A percentile compares a stretch with the other conserved stretches of the same genome.
These are phyloP conservation scores for Batrachochytrium dendrobatidis DNA, from an alignment of 371 early-diverging fungal species.

Conservation along the genomic window DNA sequence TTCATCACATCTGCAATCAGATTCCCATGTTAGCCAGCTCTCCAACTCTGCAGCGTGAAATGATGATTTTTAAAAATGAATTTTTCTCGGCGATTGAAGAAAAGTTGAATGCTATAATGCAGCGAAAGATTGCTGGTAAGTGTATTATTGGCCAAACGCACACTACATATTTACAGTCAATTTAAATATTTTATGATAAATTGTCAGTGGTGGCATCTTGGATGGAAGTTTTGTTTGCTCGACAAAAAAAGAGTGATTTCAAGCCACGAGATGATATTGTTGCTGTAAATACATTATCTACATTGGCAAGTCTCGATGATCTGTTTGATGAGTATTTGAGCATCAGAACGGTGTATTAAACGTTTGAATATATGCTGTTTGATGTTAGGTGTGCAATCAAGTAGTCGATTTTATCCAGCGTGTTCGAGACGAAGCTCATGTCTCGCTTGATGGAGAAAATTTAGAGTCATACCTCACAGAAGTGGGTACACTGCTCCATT, in stretches of 20 bases:
- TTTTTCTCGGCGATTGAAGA: constrained; percentile 73
- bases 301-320: constrained; percentile 37
- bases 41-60: constrained; percentile 77
- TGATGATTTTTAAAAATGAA: constrained; percentile 75
- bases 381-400: constrained; percentile 28
- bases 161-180: constrained; percentile 4
- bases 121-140: constrained; percentile 66
- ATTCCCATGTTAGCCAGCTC: constrained; percentile 65
- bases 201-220: background rate
- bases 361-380: background rate
- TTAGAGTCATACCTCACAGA: constrained; percentile 66
- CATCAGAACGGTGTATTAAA: background rate
- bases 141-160: background rate
- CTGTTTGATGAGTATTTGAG: background rate
- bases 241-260: constrained; percentile 48
- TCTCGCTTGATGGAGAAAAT: constrained; percentile 71
- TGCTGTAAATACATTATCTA: constrained; percentile 60
- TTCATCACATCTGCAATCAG: constrained; percentile 29
- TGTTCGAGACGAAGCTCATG: constrained; percentile 44
- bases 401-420: constrained; percentile 27
- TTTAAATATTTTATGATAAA: no score
- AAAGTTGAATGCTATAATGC: constrained; percentile 67
- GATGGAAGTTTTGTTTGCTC: constrained; percentile 33
- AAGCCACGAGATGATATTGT: constrained; percentile 78
- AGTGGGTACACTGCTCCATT: constrained; percentile 71